phyloP scores from a whole-genome alignment of 495 filamentous ascomycete species.

The Glonium stellatum region DNA sequence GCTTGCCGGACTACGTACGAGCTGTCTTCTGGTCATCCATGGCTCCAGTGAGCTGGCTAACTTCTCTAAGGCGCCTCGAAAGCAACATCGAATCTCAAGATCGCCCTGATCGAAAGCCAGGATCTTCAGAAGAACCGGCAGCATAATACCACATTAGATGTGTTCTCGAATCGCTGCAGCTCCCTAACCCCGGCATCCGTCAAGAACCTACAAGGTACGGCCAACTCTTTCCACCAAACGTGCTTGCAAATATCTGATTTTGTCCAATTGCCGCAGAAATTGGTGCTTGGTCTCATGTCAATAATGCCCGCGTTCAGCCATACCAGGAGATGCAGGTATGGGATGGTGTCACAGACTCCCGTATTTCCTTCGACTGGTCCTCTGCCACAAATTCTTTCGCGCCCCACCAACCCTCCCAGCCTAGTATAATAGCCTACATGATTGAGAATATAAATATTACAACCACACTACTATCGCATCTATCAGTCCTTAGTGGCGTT shows the following conservation, averaged over 20 bases:
- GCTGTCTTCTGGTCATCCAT: not conserved
- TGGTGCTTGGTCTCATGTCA: slow-evolving; percentile 78
- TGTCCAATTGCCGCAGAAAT: slow-evolving; percentile 44
- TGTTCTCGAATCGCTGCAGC: slow-evolving; percentile 89
- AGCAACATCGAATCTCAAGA: slow-evolving; percentile 64
- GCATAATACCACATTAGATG: slow-evolving; percentile 51
- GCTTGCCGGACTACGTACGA: slow-evolving; percentile 74
- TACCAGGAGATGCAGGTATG: slow-evolving; percentile 95
- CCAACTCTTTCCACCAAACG: not conserved
- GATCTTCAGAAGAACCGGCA: slow-evolving; percentile 60
- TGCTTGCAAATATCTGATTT: slow-evolving; percentile 32
- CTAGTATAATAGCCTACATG: slow-evolving; percentile 81
- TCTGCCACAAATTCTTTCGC: slow-evolving; percentile 33
- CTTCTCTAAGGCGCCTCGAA: slow-evolving; percentile 52
- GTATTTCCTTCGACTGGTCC: slow-evolving; percentile 80
- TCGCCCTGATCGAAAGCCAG: slow-evolving; percentile 87
- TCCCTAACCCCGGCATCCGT: slow-evolving; percentile 84
- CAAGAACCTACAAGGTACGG: slow-evolving; percentile 33
- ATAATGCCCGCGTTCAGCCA: slow-evolving; percentile 62
- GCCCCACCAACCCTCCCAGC: slow-evolving; percentile 17
- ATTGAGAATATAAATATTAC: slow-evolving; percentile 88
- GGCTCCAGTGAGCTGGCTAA: not conserved
- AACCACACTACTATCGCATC: slow-evolving; percentile 60
- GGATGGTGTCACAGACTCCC: slow-evolving; percentile 83
- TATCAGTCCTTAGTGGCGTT: slow-evolving; percentile 61